Conservation (phyloP, 768 basidiomycete species). For the Dacryopinax primogenitus region DNA sequence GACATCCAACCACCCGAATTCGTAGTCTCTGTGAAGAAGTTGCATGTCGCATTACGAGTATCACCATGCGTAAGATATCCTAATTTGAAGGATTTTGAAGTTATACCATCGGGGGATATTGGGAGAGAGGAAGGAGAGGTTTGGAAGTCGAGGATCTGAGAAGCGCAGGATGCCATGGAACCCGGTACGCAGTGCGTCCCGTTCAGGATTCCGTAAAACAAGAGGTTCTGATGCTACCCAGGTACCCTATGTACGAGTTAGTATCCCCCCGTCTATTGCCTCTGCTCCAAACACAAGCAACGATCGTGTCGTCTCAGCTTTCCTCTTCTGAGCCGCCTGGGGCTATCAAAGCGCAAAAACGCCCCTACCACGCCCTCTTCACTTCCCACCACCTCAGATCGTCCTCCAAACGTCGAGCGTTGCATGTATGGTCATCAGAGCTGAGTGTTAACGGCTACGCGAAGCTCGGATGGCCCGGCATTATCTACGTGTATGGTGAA, state of each 20-base stretch:
- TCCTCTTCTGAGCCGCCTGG: no score
- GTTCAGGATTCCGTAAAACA: no score
- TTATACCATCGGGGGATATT: conserved; percentile 19
- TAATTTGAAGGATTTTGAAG: conserved; percentile 14
- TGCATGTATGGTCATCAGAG: conserved; percentile 40
- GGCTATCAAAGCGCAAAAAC: conserved; percentile 4
- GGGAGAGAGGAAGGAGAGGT: conserved; percentile 23
- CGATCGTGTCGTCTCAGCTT: conserved; percentile 7
- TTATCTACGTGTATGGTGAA: conserved; percentile 56
- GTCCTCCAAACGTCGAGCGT: conserved; percentile 45
- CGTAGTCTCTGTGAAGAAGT: neutral
- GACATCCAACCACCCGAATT: neutral
- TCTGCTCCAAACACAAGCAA: conserved; percentile 32
- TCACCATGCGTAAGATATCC: neutral
- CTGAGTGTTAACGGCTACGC: conserved; percentile 51
- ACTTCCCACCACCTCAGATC: conserved; percentile 64
- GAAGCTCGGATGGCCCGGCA: conserved; percentile 62
- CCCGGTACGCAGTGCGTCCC: conserved; percentile 19
- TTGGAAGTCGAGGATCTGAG: conserved; percentile 20
- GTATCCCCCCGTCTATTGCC: conserved; percentile 47
- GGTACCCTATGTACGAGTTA: conserved; percentile 50
- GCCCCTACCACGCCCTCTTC: conserved; percentile 49
- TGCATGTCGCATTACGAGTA: neutral
- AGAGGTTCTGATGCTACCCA: no score
- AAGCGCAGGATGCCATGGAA: conserved; percentile 21